A percentile compares a stretch with the other conserved stretches of the same genome.
phyloP scores from a whole-genome alignment of 345 rosid species.

The Salix purpurea region DNA sequence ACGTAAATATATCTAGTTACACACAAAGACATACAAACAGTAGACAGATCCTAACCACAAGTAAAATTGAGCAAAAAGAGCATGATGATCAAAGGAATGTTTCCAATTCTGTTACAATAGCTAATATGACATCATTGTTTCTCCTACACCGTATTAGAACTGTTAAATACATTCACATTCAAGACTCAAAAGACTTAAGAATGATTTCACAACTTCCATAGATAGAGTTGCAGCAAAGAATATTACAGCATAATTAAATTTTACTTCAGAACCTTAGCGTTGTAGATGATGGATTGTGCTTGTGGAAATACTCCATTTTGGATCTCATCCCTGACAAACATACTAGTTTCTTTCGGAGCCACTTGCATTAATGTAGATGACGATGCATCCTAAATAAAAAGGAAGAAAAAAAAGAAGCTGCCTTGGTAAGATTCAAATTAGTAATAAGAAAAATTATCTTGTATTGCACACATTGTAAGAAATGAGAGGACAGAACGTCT shows the following conservation, averaged over 20 bases:
- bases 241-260: not conserved
- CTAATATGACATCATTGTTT: not conserved
- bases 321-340: slow-evolving; percentile 4
- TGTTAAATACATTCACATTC: not conserved
- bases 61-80: not conserved
- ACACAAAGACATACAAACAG: not conserved
- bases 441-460: not conserved
- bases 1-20: not conserved
- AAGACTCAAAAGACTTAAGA: not conserved
- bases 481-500: not conserved
- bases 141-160: not conserved
- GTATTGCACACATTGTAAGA: not conserved
- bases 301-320: slow-evolving; percentile 17
- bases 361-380: slow-evolving; percentile 8
- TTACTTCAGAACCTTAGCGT: slow-evolving; percentile 16
- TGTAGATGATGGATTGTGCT: slow-evolving; percentile 10
- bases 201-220: not conserved
- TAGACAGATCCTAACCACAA: not conserved
- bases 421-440: not conserved
- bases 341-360: slow-evolving; percentile 14
- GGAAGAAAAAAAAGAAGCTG: not conserved
- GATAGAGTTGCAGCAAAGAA: not conserved
- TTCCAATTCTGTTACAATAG: not conserved
- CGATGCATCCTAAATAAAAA: slow-evolving; percentile 1
- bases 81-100: not conserved